Conservation (phyloP, 2,329 filamentous ascomycete species). For the Rhytidhysteron rufulum region DNA sequence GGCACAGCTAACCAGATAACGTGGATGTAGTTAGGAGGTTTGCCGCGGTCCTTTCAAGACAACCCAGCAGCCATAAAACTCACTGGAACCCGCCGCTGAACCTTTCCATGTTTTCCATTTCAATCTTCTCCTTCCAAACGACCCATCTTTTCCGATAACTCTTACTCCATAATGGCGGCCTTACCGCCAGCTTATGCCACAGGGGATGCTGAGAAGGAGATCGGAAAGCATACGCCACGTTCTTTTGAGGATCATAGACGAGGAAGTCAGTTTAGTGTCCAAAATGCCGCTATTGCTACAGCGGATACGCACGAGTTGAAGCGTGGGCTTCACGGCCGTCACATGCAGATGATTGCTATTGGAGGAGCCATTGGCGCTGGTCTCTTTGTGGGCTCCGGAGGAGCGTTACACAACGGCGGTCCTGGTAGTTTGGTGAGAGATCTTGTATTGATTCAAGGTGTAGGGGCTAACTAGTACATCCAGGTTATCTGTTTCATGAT, state of each 20-base stretch:
- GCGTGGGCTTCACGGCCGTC: conserved; percentile 46
- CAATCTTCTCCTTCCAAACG: too few species aligned
- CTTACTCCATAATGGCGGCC: too few species aligned
- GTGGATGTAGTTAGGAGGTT: too few species aligned
- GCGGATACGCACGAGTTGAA: conserved; percentile 2
- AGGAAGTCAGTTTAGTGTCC: not conserved
- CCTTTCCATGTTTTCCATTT: too few species aligned
- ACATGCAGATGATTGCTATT: conserved; percentile 42
- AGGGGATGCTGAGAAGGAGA: conserved; percentile 1
- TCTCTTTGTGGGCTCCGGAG: conserved; percentile 54
- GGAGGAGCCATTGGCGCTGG: conserved; percentile 56
- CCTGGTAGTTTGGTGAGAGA: conserved; percentile 13
- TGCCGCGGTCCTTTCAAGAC: too few species aligned
- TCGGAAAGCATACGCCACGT: not conserved
- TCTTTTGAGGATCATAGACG: conserved; percentile 1
- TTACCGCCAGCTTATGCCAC: too few species aligned
- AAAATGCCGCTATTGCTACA: not conserved
- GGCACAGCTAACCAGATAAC: too few species aligned
- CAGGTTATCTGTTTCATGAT: conserved; percentile 29
- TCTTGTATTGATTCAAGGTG: not conserved
- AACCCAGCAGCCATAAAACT: too few species aligned
- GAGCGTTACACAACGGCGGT: conserved; percentile 47
- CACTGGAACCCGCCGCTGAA: too few species aligned
- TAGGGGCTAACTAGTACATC: not conserved
- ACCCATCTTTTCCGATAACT: too few species aligned